Evolutionary conservation across 2,329 filamentous ascomycete genomes (phyloP).

Genomic region (Phyllosticta citrichinensis): DNA sequence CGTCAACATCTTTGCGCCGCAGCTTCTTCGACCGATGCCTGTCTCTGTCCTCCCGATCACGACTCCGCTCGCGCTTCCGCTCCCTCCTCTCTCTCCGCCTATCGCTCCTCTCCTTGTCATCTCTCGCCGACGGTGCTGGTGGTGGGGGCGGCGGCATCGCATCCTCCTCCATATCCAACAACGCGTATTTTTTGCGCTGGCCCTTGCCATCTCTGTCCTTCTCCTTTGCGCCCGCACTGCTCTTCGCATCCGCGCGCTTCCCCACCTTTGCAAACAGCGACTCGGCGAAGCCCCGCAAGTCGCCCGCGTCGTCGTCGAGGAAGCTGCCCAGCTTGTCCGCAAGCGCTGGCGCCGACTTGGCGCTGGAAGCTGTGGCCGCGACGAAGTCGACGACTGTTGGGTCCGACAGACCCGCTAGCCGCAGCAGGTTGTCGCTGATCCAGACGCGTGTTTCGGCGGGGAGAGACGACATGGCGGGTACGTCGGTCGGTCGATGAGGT

Average conservation of each 20-base stretch:
- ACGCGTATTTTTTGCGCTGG: conserved; percentile 39
- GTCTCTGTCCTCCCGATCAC: conserved; percentile 26
- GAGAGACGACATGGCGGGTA: neutral
- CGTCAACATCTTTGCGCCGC: conserved; percentile 39
- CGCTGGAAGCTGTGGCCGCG: conserved; percentile 41
- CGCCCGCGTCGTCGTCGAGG: conserved; percentile 39
- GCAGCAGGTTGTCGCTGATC: conserved; percentile 41
- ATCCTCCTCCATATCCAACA: conserved; percentile 46
- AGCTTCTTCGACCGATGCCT: conserved; percentile 29
- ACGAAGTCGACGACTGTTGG: conserved; percentile 48
- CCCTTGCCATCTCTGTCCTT: conserved; percentile 12
- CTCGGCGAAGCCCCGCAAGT: conserved; percentile 38
- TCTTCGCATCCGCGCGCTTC: conserved; percentile 13
- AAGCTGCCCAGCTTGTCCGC: conserved; percentile 43
- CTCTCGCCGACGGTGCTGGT: conserved; percentile 10
- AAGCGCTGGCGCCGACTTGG: conserved; percentile 38
- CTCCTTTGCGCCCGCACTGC: neutral
- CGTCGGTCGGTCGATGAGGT: neutral
- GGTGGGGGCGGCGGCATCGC: conserved; percentile 17
- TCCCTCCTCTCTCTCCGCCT: conserved; percentile 14
- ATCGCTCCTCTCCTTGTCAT: conserved; percentile 12
- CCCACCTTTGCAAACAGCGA: conserved; percentile 34
- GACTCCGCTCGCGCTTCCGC: conserved; percentile 27
- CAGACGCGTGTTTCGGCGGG: conserved; percentile 15
- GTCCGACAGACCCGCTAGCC: conserved; percentile 46